These are phyloP conservation scores for Trametes hirsuta DNA, from an alignment of 1,284 basidiomycete species.

Conservation along the genomic window DNA sequence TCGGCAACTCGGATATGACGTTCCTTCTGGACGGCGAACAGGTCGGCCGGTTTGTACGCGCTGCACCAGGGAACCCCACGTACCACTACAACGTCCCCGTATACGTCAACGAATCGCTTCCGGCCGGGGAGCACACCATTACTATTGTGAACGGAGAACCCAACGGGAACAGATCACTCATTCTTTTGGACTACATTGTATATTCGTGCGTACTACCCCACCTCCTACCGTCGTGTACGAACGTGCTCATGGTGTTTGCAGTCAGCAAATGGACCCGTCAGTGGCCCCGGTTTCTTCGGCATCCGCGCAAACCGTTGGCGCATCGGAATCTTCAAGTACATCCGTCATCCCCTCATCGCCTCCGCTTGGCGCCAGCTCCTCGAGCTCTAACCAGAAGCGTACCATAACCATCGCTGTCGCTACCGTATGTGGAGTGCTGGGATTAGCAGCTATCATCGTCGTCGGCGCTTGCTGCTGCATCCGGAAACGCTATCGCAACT, in stretches of 20 bases:
- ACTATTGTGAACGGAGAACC: constrained; percentile 20
- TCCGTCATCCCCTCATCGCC: background rate
- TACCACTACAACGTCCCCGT: constrained; percentile 38
- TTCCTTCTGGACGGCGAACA: constrained; percentile 40
- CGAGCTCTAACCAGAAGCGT: constrained; percentile 15
- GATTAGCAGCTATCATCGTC: constrained; percentile 6
- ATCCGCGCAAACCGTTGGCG: background rate
- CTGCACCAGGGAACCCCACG: constrained; percentile 11
- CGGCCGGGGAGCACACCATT: constrained; percentile 26
- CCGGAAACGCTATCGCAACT: constrained; percentile 9
- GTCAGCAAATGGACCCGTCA: constrained; percentile 9
- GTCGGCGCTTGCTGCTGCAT: constrained; percentile 13
- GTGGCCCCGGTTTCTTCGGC: background rate
- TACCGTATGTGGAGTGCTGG: constrained; percentile 16
- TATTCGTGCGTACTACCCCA: constrained; percentile 25
- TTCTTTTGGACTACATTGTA: constrained; percentile 27
- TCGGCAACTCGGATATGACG: constrained; percentile 37
- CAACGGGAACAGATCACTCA: constrained; percentile 16
- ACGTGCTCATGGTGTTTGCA: background rate
- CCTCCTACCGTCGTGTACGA: background rate
- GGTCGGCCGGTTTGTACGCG: constrained; percentile 32
- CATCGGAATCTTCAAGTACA: background rate
- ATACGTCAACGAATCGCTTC: constrained; percentile 34
- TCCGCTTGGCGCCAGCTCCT: background rate
- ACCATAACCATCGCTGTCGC: constrained; percentile 22